Base-by-base conservation (phyloP, 139 green algal species). In the Ettlia oleoabundans region DNA sequence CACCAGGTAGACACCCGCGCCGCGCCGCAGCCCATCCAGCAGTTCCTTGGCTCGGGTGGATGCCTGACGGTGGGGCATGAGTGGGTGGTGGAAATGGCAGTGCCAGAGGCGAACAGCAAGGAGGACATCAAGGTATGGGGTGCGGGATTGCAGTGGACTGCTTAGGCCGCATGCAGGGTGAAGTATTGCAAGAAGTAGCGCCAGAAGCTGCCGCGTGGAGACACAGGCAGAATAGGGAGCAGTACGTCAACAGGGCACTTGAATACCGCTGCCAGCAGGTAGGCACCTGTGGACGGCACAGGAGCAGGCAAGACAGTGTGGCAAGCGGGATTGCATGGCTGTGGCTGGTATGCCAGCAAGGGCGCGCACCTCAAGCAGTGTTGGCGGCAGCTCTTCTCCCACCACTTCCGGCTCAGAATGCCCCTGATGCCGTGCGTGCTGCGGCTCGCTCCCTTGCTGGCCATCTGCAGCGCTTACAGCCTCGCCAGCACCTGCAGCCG, bases 1-100 rank as follows among this genome's bases (percentile, higher is more conserved):
- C 40, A 87, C 84, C 71, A 90, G 71, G 66, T 66, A 90, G 47
- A 88, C 76, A 0, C 76, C 52, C 0, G 76, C 53, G 10, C 80
- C 81, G 15, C 86, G 76, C 28, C 38, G 33, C 70, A 90, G 43
- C 19, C 28, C 43, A 4, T 15, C 53, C 18, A 81, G 78, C 64
- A 85, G 76, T 40, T 80, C 65, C 19, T 65, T 41, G 1, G 86
- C 84, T 6, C 71, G 62, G 5, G 70, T 70, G 10, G 81, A 84
- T 0, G 81, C 83, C 86, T 90, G 86, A 75, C 15, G 21, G 55
- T 22, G 55, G 55, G 55, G 30, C 5, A 22, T 5, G 21, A n/a
- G 55, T 28, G 21, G 18, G 21, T n/a, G n/a, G n/a, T n/a, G n/a
- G n/a, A n/a, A n/a, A n/a, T n/a, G n/a, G n/a, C n/a, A n/a, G n/a